phyloP scores from a whole-genome alignment of 2,329 filamentous ascomycete genomes.

The Fonsecaea pedrosoi region DNA sequence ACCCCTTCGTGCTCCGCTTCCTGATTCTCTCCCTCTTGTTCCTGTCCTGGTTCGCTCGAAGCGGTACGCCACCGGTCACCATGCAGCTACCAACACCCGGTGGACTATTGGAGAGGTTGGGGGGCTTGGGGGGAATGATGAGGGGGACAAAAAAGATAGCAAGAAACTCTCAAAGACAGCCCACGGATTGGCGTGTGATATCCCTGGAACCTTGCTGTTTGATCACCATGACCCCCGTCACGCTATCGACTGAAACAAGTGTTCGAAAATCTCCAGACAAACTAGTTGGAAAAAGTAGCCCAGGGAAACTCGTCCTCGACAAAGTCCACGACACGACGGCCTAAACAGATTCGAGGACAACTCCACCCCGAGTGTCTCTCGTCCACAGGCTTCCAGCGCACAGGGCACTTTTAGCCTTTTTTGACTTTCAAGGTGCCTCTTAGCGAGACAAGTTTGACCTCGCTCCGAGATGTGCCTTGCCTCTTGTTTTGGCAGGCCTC shows the following conservation, averaged over 20 bases:
- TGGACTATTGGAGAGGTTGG: slow-evolving; percentile 29
- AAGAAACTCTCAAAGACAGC: slow-evolving; percentile 1
- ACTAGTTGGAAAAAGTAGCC: slow-evolving; percentile 17
- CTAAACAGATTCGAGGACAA: neutral
- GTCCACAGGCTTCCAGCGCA: slow-evolving; percentile 12
- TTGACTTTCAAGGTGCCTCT: slow-evolving; percentile 19
- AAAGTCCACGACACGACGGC: neutral
- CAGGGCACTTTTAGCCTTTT: slow-evolving; percentile 17
- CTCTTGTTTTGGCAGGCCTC: neutral
- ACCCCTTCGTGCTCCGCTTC: slow-evolving; percentile 8
- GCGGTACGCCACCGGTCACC: slow-evolving; percentile 13
- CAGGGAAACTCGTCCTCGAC: slow-evolving; percentile 20
- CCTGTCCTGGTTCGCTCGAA: slow-evolving; percentile 20
- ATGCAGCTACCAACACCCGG: slow-evolving; percentile 12
- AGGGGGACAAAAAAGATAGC: slow-evolving; percentile 5
- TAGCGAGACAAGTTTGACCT: slow-evolving; percentile 26
- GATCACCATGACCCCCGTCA: slow-evolving; percentile 34
- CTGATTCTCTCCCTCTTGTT: slow-evolving; percentile 13
- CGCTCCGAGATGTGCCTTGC: slow-evolving; percentile 24
- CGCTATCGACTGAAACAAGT: slow-evolving; percentile 34
- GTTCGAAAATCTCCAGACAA: slow-evolving; percentile 21
- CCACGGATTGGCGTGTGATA: slow-evolving; percentile 32
- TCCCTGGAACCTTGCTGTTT: slow-evolving; percentile 28
- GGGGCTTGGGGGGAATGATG: neutral
- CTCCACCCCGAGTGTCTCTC: slow-evolving; percentile 4